These are phyloP conservation scores for Spiraea crenata DNA, from an alignment of 331 rosid species.

Conservation along the genomic window DNA sequence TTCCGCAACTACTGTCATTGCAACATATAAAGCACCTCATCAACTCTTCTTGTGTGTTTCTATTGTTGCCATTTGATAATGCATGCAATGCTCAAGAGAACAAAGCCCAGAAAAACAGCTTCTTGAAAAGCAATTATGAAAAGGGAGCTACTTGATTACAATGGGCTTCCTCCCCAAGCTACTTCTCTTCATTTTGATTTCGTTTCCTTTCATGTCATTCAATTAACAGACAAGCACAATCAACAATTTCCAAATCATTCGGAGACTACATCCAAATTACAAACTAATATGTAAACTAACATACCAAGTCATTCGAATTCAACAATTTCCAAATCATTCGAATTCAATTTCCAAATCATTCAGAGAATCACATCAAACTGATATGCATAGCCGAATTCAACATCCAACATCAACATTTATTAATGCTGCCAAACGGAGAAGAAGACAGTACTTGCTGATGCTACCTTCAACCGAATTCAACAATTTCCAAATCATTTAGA, in stretches of 20 bases:
- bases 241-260: neutral
- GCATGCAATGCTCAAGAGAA: neutral
- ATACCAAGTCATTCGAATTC: too few relatives aligned
- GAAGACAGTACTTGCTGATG: too few relatives aligned
- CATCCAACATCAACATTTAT: too few relatives aligned
- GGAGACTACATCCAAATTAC: too few relatives aligned
- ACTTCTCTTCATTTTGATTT: constrained; percentile 13
- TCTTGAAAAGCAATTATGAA: constrained; percentile 4
- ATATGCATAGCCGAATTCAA: too few relatives aligned
- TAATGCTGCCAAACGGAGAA: too few relatives aligned
- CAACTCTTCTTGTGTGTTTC: neutral
- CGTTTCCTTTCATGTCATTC: constrained; percentile 14
- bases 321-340: too few relatives aligned
- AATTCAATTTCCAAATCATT: too few relatives aligned
- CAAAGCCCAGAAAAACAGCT: neutral
- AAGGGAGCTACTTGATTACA: neutral
- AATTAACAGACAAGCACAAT: constrained; percentile 13
- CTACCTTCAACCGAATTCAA: too few relatives aligned
- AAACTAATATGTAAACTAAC: too few relatives aligned
- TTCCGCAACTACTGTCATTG: neutral
- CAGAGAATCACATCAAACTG: too few relatives aligned
- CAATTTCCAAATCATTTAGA: too few relatives aligned
- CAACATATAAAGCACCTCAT: neutral
- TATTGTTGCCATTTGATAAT: neutral
- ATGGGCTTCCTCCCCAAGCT: neutral